These are phyloP conservation scores for Calocybe gangraenosa DNA, from an alignment of 768 basidiomycete species.

Conservation along the genomic window DNA sequence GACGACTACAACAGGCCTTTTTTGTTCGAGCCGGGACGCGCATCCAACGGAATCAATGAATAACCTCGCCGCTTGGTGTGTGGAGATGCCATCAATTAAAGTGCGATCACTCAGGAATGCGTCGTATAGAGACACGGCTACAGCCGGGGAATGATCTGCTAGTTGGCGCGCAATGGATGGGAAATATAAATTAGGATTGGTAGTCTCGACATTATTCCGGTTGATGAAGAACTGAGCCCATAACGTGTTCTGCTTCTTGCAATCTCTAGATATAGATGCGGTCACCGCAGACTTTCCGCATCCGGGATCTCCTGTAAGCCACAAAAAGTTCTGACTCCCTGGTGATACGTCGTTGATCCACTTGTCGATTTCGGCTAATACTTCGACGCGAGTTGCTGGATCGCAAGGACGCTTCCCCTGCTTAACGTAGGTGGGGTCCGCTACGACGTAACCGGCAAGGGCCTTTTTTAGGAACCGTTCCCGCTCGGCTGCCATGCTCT, in stretches of 20 bases:
- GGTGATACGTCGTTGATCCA: slow-evolving; percentile 11
- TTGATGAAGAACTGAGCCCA: slow-evolving; percentile 18
- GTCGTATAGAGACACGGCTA: slow-evolving; percentile 6
- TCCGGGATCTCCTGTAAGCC: slow-evolving; percentile 17
- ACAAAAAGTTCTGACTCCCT: slow-evolving; percentile 9
- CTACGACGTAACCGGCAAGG: slow-evolving; percentile 1
- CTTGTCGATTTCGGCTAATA: slow-evolving; percentile 10
- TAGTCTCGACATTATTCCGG: slow-evolving; percentile 13
- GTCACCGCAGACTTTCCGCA: slow-evolving; percentile 17
- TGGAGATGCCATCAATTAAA: slow-evolving; percentile 6
- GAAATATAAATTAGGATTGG: slow-evolving; percentile 13
- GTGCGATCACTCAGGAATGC: slow-evolving; percentile 9
- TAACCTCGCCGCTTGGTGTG: slow-evolving; percentile 10
- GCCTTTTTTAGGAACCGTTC: too few relatives aligned
- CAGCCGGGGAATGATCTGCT: slow-evolving; percentile 1
- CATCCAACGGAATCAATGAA: slow-evolving; percentile 11
- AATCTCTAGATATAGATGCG: slow-evolving; percentile 13
- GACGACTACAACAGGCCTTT: slow-evolving; percentile 12
- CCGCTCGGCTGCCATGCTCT: too few relatives aligned
- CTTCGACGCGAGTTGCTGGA: slow-evolving; percentile 11
- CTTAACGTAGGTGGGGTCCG: slow-evolving; percentile 10
- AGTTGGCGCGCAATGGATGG: slow-evolving; percentile 16
- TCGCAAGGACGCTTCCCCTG: slow-evolving; percentile 16
- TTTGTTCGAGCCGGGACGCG: slow-evolving; percentile 4
- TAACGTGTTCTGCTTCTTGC: slow-evolving; percentile 10